Percentiles rank a stretch among this genome's conserved stretches.
Conservation (phyloP, 306 rosid genomes). For the Pyrus pyrifolia region DNA sequence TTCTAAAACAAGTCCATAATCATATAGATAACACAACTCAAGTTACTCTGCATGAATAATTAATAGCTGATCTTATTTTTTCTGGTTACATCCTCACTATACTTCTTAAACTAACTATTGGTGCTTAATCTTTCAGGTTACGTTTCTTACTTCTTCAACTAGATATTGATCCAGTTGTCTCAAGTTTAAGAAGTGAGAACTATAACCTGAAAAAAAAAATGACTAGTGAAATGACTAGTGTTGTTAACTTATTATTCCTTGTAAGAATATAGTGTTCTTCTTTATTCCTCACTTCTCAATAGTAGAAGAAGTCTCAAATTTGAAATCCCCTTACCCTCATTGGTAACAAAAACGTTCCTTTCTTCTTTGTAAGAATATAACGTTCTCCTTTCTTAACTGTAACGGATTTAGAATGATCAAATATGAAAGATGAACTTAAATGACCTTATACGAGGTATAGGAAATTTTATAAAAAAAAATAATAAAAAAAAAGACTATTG, state of each 20-base stretch:
- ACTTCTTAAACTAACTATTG: neutral
- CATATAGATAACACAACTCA: neutral
- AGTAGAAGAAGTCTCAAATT: neutral
- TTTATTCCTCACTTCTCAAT: neutral
- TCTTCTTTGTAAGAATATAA: too few species aligned
- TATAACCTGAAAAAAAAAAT: too few species aligned
- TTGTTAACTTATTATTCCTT: neutral
- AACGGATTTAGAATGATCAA: neutral
- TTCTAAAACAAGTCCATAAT: neutral
- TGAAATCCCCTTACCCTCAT: neutral
- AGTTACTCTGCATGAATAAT: neutral
- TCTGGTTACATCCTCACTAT: neutral
- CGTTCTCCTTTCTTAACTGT: neutral
- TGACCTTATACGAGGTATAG: neutral
- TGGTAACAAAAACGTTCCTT: neutral
- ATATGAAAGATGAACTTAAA: neutral
- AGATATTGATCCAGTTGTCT: neutral
- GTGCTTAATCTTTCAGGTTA: neutral
- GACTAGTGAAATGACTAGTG: neutral
- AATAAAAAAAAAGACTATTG: too few species aligned
- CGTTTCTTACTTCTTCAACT: neutral
- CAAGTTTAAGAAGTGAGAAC: neutral
- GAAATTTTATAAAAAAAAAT: too few species aligned
- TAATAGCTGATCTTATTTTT: too few species aligned
- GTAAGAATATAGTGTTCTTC: neutral